Base-by-base conservation (phyloP, 352 stramenopile species). In the Globisporangium paddicum region DNA sequence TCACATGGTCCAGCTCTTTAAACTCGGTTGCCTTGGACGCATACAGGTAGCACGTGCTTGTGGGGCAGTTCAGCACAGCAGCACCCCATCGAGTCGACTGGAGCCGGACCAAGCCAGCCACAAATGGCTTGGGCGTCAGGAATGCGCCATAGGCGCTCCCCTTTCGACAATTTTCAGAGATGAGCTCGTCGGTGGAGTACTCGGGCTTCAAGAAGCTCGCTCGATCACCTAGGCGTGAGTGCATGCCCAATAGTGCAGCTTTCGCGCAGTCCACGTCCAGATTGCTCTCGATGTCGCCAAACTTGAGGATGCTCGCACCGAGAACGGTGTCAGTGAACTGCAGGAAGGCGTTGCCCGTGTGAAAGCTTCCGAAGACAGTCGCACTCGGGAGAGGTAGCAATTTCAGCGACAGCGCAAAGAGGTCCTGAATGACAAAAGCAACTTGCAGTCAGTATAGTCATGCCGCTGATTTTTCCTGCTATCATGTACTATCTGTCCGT, bases 231-330 rank as follows among this genome's bases (percentile, higher is more conserved):
- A 60, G 51, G 21, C 41, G 41, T 11, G 50, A 42, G 16, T 56
- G 34, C 50, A 56, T 45, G 32, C 23, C n/a, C 16, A 56, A 13
- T 3, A 56, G 28, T 26, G 19, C 42, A 30, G 53, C 53, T 60
- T 60, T 60, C 7, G 37, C n/a, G 40, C 53, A 60, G 11, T 60
- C 53, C 23, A 50, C n/a, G 53, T 60, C 41, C 16, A 60, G 13
- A 6, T 28, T 48, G 30, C 19, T 30, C 21, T 55, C 35, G 5
- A 13, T 13, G 16, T 6, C n/a, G 18, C 26, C 50, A 34, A 62
- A 47, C 5, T 62, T 44, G 32, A 55, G 32, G 7, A 62, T 38
- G 16, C n/a, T 49, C 21, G 44, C 13, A 9, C 44, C 32, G 14
- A 32, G 14, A 19, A 62, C 48, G 32, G 55, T 55, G 10, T 62